Evolutionary conservation across 1,284 basidiomycete species (phyloP), one percentile per base, ranked within the genome.

Genomic region (Sphaerobolus stellatus): DNA sequence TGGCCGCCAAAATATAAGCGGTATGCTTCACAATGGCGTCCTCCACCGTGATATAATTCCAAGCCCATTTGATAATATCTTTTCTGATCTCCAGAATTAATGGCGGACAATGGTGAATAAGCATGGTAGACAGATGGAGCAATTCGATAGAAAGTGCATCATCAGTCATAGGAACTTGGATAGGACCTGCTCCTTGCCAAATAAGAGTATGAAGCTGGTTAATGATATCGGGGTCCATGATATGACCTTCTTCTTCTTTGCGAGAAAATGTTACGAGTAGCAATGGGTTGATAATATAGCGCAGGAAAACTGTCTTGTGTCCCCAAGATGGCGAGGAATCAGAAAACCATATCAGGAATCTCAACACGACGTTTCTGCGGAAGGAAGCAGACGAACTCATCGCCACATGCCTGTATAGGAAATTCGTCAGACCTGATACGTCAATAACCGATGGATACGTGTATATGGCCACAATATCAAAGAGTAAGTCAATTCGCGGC

Each of bases 11-110:
- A 28, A 98, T 82, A 67, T 96, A 96, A 0, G 94, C 92, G 24
- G 92, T 92, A 67, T 98, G 94, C 71, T 95, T 97, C 64, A 98
- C 93, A 5, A 95, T 87, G 3, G 89, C 83, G 67, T 98, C 95
- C 44, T 95, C 92, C 52, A 80, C 84, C 27, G 80, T 84, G 62
- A 97, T 90, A 63, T 90, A 92, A 65, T 89, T 82, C 94, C 94
- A 98, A 13, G 94, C 92, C 56, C 92, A 92, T 69, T 92, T 94
- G 78, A 99, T 96, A 58, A 98, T 88, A 62, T 97, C 94, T 70
- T 96, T 98, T 70, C 92, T 86, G 38, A 84, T 83, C 50, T 93
- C 88, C 56, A 84, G 85, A 43, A 98, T 79, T 28, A 92, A 73
- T 27, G 85, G 76, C 1, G 87, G 81, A 62, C 92, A 94, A 64